Percentiles rank a stretch among this genome's conserved stretches.
These are phyloP conservation scores for Aspergillus phoenicis DNA, from an alignment of 2,329 filamentous ascomycete species.

Conservation along the genomic window DNA sequence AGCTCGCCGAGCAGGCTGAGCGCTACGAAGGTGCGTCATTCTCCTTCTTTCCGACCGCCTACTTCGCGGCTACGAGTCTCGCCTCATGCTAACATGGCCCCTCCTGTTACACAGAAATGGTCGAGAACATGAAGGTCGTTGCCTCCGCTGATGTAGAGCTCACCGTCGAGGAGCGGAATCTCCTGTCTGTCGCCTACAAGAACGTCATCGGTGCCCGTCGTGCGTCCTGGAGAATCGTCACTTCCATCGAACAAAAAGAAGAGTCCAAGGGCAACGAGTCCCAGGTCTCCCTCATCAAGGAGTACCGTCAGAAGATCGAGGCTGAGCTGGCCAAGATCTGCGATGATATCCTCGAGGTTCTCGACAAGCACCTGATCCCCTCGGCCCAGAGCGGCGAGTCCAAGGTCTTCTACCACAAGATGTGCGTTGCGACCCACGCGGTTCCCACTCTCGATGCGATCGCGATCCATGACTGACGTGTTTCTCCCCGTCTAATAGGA, in stretches of 20 bases:
- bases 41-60: not conserved
- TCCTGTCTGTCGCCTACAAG: conserved; percentile 97
- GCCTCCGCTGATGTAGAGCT: conserved; percentile 82
- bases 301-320: conserved; percentile 99
- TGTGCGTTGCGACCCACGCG: conserved; percentile 59
- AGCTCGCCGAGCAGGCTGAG: conserved; percentile 99
- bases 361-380: conserved; percentile 91
- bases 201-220: conserved; percentile 96
- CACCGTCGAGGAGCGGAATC: conserved; percentile 94
- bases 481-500: conserved; percentile 60
- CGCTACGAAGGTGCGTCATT: conserved; percentile 91
- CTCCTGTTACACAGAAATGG: conserved; percentile 73
- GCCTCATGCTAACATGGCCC: conserved; percentile 20
- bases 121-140: conserved; percentile 99
- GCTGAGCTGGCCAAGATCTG: conserved; percentile 95
- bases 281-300: conserved; percentile 90
- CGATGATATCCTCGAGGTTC: conserved; percentile 92
- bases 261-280: conserved; percentile 96
- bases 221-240: conserved; percentile 97
- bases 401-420: conserved; percentile 99
- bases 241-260: conserved; percentile 99
- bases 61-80: conserved; percentile 1
- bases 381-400: conserved; percentile 94
- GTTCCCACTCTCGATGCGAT: not conserved
- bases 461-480: conserved; percentile 24